These are phyloP conservation scores for Globisporangium heterothallicum DNA, from an alignment of 352 stramenopile species.

Conservation along the genomic window DNA sequence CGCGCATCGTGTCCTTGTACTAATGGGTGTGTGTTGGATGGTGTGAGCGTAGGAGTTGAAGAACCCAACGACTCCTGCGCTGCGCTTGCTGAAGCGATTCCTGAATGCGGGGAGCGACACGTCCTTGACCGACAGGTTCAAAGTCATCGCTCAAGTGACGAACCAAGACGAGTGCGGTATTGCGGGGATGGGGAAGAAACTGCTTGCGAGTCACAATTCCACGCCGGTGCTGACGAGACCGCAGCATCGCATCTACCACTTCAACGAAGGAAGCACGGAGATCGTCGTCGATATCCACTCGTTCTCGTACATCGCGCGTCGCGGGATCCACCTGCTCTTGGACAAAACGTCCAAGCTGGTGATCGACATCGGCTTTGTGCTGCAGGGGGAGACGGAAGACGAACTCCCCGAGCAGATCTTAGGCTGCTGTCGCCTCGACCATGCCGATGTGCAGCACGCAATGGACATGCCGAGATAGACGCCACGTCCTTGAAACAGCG, in stretches of 20 bases:
- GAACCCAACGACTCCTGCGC: conserved; percentile 43
- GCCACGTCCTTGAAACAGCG: no score
- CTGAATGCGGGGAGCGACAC: conserved; percentile 56
- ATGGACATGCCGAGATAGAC: conserved; percentile 42
- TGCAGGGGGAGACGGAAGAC: conserved; percentile 84
- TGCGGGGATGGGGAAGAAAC: conserved; percentile 69
- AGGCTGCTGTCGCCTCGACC: conserved; percentile 76
- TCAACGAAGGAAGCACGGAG: conserved; percentile 56
- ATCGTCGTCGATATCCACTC: conserved; percentile 77
- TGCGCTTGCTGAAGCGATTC: conserved; percentile 70
- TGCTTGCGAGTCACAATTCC: conserved; percentile 74
- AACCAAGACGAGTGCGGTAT: conserved; percentile 82
- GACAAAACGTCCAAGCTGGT: conserved; percentile 77
- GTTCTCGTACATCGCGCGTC: conserved; percentile 80
- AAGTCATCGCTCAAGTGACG: conserved; percentile 81
- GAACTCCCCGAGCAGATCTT: conserved; percentile 85
- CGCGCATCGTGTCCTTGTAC: no score
- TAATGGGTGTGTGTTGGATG: no score
- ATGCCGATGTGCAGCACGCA: conserved; percentile 59
- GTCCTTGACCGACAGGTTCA: conserved; percentile 75
- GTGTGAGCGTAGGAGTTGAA: conserved; percentile 61
- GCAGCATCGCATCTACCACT: conserved; percentile 82
- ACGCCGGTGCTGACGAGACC: conserved; percentile 80
- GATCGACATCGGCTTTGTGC: conserved; percentile 84
- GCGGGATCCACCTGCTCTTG: conserved; percentile 70